Evolutionary conservation across 2,329 filamentous ascomycete genomes (phyloP), one percentile per base, ranked within the genome.

Genomic region (Lasiodiplodia theobromae): DNA sequence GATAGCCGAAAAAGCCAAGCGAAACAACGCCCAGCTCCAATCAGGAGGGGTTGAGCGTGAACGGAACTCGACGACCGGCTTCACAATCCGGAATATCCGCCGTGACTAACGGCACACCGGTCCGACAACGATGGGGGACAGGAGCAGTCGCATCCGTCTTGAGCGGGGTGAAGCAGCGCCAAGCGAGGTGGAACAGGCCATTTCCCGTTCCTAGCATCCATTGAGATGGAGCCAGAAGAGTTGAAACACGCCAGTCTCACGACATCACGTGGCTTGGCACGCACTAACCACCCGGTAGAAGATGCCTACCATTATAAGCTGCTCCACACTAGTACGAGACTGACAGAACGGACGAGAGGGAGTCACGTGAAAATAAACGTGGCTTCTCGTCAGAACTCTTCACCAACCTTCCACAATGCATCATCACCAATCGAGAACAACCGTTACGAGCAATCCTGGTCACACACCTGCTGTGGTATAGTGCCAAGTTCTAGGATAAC

Each of bases 201-300:
- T 12, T 52, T 23, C 4, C 40, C 25, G 25, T 49, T 34, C 23
- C 37, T 31, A 38, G 34, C 7, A 18, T 18, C 14, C 3, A 34
- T 34, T 8, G 40, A 2, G 44, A 52, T 52, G 44, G 60, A 64
- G 23, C 25, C 44, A 23, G 18, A 34, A 2, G 16, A 21, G 38
- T 10, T 21, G 60, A 64, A 64, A 64, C 60, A 23, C 47, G 28
- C 60, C 60, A 52, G 47, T 52, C 44, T 52, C 60, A 38, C 60
- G 44, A 37, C 28, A 25, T 64, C 60, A 64, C 60, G 60, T 64
- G 60, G 44, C 47, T 52, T 64, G 60, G 51, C 37, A 52, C 40
- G 12, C 28, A 23, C 4, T 28, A 4, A 10, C 11, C 11, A 12
- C 2, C 54, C 11, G 8, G 31, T n/a, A 21, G 34, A 18, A 18